Evolutionary conservation across 805 yeast genomes (phyloP).

Genomic region (Candida ficus): DNA sequence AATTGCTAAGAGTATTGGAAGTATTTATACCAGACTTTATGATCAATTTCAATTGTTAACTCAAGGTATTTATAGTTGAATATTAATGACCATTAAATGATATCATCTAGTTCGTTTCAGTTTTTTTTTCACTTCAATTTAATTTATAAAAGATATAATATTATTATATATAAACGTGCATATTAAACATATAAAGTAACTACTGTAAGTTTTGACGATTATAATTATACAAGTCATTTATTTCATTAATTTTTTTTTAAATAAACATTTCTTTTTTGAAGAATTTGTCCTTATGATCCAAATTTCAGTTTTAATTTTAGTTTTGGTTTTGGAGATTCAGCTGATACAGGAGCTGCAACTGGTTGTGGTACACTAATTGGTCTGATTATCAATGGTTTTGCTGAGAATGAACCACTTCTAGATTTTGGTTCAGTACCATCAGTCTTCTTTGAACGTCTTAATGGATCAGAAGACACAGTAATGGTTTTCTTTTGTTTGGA

Average conservation of each 20-base stretch:
- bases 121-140: not conserved
- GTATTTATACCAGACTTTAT: constrained; percentile 84
- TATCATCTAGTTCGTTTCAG: too few relatives aligned
- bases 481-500: constrained; percentile 30
- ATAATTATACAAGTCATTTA: constrained; percentile 2
- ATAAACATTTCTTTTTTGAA: not conserved
- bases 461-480: constrained; percentile 39
- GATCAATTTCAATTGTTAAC: constrained; percentile 94
- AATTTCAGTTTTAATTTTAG: constrained; percentile 15
- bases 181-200: not conserved
- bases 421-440: not conserved
- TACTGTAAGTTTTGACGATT: not conserved
- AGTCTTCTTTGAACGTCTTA: constrained; percentile 16
- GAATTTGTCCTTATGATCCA: not conserved
- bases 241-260: not conserved
- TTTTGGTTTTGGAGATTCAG: constrained; percentile 7
- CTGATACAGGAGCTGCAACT: not conserved
- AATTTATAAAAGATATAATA: not conserved
- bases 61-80: constrained; percentile 82
- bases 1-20: constrained; percentile 78
- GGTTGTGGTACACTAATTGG: not conserved
- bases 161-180: not conserved
- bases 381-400: not conserved
- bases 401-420: too few relatives aligned
- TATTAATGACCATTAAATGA: too few relatives aligned